Conservation (phyloP, 805 yeast genomes). For the Kregervanrija pseudodelftensis region DNA sequence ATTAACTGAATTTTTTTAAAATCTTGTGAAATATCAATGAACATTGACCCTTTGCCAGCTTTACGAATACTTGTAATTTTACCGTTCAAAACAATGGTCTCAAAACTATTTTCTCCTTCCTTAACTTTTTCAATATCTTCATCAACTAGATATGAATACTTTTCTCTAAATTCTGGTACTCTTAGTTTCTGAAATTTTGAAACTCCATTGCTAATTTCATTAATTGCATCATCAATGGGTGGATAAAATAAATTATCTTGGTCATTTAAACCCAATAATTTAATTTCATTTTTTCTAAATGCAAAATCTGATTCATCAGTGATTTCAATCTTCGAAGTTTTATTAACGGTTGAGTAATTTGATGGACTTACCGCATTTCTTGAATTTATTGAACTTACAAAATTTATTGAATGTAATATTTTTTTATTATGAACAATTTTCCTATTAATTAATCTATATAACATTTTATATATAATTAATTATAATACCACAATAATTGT, state of each 20-base stretch:
- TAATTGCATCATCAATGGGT: constrained; percentile 7
- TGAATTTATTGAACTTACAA: no score
- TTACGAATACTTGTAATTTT: constrained; percentile 50
- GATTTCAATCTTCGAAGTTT: constrained; percentile 4
- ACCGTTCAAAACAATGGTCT: constrained; percentile 38
- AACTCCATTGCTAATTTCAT: background rate
- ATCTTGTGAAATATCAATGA: constrained; percentile 65
- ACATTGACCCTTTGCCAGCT: constrained; percentile 63
- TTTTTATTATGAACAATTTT: no score
- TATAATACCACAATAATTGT: no score
- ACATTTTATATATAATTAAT: no score
- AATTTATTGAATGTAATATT: no score
- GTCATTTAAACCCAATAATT: constrained; percentile 2
- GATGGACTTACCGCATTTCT: no score
- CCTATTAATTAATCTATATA: no score
- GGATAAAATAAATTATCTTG: constrained; percentile 25
- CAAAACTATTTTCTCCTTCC: constrained; percentile 15
- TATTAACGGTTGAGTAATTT: no score
- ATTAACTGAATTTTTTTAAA: constrained; percentile 51
- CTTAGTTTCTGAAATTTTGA: constrained; percentile 18
- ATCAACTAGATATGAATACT: constrained; percentile 22
- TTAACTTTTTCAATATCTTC: constrained; percentile 17
- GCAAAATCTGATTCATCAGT: constrained; percentile 29
- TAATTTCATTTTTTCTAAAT: constrained; percentile 20
- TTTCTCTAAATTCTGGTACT: constrained; percentile 32